A percentile compares a stretch with the other conserved stretches of the same genome.
These are phyloP conservation scores for Cymbidium sinense DNA, from an alignment of 106 monocot genomes.

Conservation along the genomic window DNA sequence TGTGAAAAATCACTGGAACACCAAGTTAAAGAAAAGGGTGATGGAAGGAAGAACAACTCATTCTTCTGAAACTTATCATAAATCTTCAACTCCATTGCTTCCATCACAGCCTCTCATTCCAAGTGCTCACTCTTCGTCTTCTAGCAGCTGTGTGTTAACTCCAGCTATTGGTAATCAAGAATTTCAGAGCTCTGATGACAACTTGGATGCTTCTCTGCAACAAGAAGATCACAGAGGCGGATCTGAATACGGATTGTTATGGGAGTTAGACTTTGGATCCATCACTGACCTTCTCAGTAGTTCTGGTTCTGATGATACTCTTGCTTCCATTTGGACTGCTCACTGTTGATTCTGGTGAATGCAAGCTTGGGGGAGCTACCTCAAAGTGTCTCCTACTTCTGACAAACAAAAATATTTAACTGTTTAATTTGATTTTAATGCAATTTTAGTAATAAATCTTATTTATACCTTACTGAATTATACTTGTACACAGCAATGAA, in stretches of 20 bases:
- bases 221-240: neutral
- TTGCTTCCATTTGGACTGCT: neutral
- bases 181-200: neutral
- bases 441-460: neutral
- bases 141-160: neutral
- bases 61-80: neutral
- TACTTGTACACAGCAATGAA: neutral
- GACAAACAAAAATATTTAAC: neutral
- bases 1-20: constrained; percentile 25
- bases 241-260: constrained; percentile 4
- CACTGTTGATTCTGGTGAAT: neutral
- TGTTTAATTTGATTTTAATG: neutral
- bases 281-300: neutral
- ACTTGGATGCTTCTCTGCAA: neutral
- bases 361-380: neutral
- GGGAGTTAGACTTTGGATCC: neutral
- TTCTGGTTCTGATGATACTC: neutral
- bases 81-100: neutral
- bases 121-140: neutral
- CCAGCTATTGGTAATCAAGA: neutral
- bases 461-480: neutral
- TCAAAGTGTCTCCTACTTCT: neutral
- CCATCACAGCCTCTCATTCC: neutral
- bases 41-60: neutral
- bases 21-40: constrained; percentile 18